A percentile compares a stretch with the other conserved stretches of the same genome.
Evolutionary conservation across 139 green algal species (phyloP).

Genomic region (Chlorella sorokiniana): DNA sequence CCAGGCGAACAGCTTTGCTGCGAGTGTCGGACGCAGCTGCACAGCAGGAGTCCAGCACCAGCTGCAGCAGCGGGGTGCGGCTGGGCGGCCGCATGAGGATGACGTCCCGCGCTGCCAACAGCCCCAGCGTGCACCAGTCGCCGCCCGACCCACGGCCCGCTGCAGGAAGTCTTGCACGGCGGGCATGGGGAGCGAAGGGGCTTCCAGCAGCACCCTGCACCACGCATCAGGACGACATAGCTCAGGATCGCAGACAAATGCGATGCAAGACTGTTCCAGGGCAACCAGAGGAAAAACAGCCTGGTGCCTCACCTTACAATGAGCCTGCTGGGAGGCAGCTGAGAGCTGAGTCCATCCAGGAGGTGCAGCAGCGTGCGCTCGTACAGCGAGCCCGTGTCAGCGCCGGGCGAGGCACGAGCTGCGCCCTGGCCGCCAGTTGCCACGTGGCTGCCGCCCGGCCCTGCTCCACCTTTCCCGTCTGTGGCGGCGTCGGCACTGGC

Average conservation of each 20-base stretch:
- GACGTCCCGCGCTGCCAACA: conserved; percentile 49
- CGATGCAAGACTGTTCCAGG: background rate
- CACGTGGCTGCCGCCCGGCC: background rate
- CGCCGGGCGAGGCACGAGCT: background rate
- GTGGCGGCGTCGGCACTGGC: background rate
- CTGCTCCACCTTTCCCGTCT: background rate
- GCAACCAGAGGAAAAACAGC: background rate
- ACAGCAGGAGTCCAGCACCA: conserved; percentile 55
- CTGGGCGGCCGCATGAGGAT: conserved; percentile 55
- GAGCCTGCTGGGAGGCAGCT: conserved; percentile 19
- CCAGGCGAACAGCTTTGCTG: conserved; percentile 63
- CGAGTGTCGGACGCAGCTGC: conserved; percentile 29
- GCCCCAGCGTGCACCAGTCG: conserved; percentile 61
- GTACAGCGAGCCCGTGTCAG: conserved; percentile 46
- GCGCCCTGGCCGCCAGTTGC: background rate
- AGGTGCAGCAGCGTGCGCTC: conserved; percentile 62
- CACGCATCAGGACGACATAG: background rate
- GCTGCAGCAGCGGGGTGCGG: conserved; percentile 42
- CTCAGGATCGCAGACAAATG: background rate
- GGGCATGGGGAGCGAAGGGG: conserved; percentile 54
- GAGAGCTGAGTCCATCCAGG: conserved; percentile 50
- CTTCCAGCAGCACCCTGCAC: conserved; percentile 55
- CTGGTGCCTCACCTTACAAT: background rate
- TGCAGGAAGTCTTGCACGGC: conserved; percentile 49
- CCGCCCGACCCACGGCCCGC: conserved; percentile 31